Conservation (phyloP, 148 eudicot genomes). For the Diospyros kaki region DNA sequence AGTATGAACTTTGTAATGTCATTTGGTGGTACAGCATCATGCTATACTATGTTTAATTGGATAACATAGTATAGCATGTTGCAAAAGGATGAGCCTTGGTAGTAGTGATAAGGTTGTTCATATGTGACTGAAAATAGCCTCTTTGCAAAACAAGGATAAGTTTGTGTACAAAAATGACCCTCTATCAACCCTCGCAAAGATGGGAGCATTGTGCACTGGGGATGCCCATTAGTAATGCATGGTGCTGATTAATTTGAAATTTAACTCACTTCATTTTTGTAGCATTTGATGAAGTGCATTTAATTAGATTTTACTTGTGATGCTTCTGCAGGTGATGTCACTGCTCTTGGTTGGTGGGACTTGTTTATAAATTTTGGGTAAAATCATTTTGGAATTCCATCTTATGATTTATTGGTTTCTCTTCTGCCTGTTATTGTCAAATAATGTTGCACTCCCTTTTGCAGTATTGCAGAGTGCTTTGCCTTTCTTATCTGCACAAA, state of each 20-base stretch:
- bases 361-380: constrained; percentile 47
- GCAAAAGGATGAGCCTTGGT: too few relatives aligned
- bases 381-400: not conserved
- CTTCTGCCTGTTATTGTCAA: not conserved
- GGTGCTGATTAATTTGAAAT: not conserved
- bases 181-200: too few relatives aligned
- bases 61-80: too few relatives aligned
- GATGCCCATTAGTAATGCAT: too few relatives aligned
- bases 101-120: too few relatives aligned
- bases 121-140: too few relatives aligned
- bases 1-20: too few relatives aligned
- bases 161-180: too few relatives aligned
- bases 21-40: too few relatives aligned
- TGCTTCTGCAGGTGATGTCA: constrained; percentile 32
- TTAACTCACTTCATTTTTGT: not conserved
- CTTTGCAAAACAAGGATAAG: too few relatives aligned
- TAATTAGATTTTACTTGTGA: not conserved
- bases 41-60: too few relatives aligned
- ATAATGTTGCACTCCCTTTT: not conserved
- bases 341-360: constrained; percentile 53
- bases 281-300: not conserved
- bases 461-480: constrained; percentile 47
- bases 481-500: constrained; percentile 46
- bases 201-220: too few relatives aligned
- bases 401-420: constrained; percentile 1